These are phyloP conservation scores for Malania oleifera DNA, from an alignment of 164 flowering plant species.

Conservation along the genomic window DNA sequence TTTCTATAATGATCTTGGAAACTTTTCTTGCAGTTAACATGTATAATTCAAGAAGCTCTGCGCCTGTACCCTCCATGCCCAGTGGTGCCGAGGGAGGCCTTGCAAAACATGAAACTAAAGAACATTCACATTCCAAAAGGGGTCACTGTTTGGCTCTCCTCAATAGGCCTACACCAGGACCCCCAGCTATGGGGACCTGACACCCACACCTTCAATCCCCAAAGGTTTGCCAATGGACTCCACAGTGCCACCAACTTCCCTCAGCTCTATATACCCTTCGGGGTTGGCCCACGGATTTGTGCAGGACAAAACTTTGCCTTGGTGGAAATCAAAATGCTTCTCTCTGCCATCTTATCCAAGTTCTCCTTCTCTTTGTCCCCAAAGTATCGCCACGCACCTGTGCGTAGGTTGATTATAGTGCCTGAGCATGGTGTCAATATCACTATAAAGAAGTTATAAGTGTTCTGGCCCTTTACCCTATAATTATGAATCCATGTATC, in stretches of 20 bases:
- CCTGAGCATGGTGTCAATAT: conserved; percentile 34
- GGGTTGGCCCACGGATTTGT: conserved; percentile 12
- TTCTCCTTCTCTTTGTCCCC: conserved; percentile 19
- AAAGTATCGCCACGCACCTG: conserved; percentile 20
- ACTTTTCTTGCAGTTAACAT: conserved; percentile 23
- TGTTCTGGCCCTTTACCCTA: no score
- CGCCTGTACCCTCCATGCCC: conserved; percentile 23
- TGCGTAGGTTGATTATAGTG: conserved; percentile 23
- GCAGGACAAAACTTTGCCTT: conserved; percentile 18
- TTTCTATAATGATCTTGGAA: neutral
- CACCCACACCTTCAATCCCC: conserved; percentile 17
- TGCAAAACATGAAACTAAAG: conserved; percentile 19
- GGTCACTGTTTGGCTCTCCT: conserved; percentile 13
- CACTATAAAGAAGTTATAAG: conserved; percentile 7
- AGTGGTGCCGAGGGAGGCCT: conserved; percentile 16
- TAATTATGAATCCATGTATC: no score
- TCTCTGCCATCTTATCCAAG: conserved; percentile 13
- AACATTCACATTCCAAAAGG: conserved; percentile 23
- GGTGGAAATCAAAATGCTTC: conserved; percentile 8
- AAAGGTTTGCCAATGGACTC: conserved; percentile 20
- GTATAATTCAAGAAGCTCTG: conserved; percentile 29
- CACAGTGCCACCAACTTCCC: conserved; percentile 13
- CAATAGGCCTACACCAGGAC: conserved; percentile 15
- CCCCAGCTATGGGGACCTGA: conserved; percentile 23
- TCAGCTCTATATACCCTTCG: conserved; percentile 15